Evolutionary conservation across 345 rosid genomes (phyloP), one percentile per base, ranked within the genome.

Genomic region (Syzygium aromaticum): DNA sequence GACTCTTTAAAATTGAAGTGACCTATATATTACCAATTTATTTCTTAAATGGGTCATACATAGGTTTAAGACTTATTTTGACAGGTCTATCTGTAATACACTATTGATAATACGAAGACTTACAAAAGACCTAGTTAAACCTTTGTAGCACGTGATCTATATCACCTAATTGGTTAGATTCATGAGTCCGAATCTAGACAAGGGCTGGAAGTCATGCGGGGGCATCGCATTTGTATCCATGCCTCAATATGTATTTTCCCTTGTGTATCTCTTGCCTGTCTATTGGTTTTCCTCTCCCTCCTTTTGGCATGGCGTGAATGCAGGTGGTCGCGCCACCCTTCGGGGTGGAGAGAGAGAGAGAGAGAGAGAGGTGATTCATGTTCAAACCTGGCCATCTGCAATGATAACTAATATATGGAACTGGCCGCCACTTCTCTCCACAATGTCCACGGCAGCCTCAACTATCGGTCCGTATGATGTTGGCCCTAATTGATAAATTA

Each of bases 381-480:
- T 73, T 73, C 80, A 73, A 73, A 73, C 99, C 99, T 96, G 99
- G 13, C 99, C 99, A 90, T 98, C 99, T 11, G 99, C 99, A 63
- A 98, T 94, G 88, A 98, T 98, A 90, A 98, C 85, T 88, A 98
- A 88, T 38, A 98, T 98, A 78, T 98, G 99, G 92, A 95, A 98
- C 84, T 98, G 99, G 56, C 98, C 98, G 80, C 96, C 95, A 87
- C 97, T 96, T 91, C 92, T 92, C 93, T 95, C 97, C 88, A 98
- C 99, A 85, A 95, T 94, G 51, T 96, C 92, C 93, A 95, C 94
- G 51, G 98, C 98, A 96, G 93, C 96, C 85, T 98, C 99, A 56
- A 98, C 95, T 78, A 94, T 85, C 7, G 99, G 99, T 28, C 98
- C 98, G 92, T 96, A 98, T 12, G 99, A 96, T 30, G 99, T 98